Percentiles rank a stretch among this genome's conserved stretches.
These are phyloP conservation scores for Amorphotheca resinae DNA, from an alignment of 495 filamentous ascomycete genomes.

Conservation along the genomic window DNA sequence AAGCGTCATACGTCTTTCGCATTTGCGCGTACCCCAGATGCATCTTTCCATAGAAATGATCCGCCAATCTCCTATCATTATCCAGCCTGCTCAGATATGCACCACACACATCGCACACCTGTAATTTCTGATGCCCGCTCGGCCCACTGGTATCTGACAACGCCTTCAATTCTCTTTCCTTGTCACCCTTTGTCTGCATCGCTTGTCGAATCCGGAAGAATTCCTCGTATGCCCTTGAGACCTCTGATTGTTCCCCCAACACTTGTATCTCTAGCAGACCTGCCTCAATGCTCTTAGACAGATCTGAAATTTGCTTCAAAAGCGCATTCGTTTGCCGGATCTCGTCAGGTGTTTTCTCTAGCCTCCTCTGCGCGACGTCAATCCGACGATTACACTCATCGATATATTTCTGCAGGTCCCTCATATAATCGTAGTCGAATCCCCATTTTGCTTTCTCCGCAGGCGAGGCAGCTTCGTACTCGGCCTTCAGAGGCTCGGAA, in stretches of 20 bases:
- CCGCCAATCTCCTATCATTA: constrained; percentile 85
- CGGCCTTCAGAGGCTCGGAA: constrained; percentile 71
- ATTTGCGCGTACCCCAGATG: constrained; percentile 96
- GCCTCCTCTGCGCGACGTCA: constrained; percentile 71
- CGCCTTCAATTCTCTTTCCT: constrained; percentile 83
- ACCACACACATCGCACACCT: constrained; percentile 96
- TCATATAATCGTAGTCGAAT: constrained; percentile 93
- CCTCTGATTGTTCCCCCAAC: constrained; percentile 68
- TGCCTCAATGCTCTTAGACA: constrained; percentile 64
- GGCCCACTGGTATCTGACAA: constrained; percentile 84
- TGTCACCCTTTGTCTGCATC: constrained; percentile 70
- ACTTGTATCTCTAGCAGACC: constrained; percentile 78
- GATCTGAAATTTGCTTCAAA: constrained; percentile 78
- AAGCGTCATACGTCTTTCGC: constrained; percentile 77
- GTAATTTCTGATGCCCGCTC: constrained; percentile 89
- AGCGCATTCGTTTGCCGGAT: constrained; percentile 91
- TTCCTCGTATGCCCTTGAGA: constrained; percentile 72
- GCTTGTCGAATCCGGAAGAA: constrained; percentile 70
- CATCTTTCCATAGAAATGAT: constrained; percentile 99
- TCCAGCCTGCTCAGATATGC: constrained; percentile 85
- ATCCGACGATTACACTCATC: constrained; percentile 94
- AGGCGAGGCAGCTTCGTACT: constrained; percentile 61
- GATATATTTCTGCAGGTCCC: constrained; percentile 90
- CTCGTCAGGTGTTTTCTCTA: constrained; percentile 98
- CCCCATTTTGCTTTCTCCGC: constrained; percentile 66